Base-by-base conservation (phyloP, 2,329 filamentous ascomycete species). In the Aspergillus arachidicola region DNA sequence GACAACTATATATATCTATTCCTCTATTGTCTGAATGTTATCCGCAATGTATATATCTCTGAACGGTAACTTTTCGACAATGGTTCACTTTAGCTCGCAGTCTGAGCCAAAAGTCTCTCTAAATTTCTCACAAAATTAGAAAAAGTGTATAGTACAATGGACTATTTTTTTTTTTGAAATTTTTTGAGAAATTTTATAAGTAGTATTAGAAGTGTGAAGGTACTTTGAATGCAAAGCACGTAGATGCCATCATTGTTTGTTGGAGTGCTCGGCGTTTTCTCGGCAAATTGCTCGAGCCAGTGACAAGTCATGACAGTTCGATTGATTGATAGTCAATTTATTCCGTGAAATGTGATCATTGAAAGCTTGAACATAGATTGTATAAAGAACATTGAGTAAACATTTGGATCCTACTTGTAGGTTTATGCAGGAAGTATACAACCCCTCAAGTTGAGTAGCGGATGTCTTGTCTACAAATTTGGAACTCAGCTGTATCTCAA, bases 101-200 rank as follows among this genome's bases (percentile, higher is more conserved):
- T n/a, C 38, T n/a, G 16, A 28, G 2, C 10, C 6, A n/a, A 41
- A n/a, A 41, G 3, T 19, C 3, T n/a, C 16, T 19, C 7, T 1
- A 28, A 28, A 28, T 28, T 7, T 28, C 6, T 28, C 26, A 6
- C 26, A 28, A 28, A 28, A 28, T 7, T 28, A 1, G 6, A 1
- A 28, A 6, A 28, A n/a, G 3, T n/a, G 1, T 19, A 9, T 4
- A n/a, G 1, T n/a, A 6, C 1, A n/a, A 9, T 10, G 6, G 16
- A 41, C 7, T 10, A n/a, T n/a, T 16, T 41, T 41, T 16, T 41
- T 41, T 23, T 41, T 16, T 10, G 3, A n/a, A 1, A n/a, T n/a
- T 10, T 41, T 36, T n/a, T 41, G 3, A 10, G 19, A 9, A 9
- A n/a, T 41, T n/a, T 41, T 10, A n/a, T 4, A 41, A 6, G 3